Conservation (phyloP, 805 yeast genomes). For the Lachancea quebecensis region DNA sequence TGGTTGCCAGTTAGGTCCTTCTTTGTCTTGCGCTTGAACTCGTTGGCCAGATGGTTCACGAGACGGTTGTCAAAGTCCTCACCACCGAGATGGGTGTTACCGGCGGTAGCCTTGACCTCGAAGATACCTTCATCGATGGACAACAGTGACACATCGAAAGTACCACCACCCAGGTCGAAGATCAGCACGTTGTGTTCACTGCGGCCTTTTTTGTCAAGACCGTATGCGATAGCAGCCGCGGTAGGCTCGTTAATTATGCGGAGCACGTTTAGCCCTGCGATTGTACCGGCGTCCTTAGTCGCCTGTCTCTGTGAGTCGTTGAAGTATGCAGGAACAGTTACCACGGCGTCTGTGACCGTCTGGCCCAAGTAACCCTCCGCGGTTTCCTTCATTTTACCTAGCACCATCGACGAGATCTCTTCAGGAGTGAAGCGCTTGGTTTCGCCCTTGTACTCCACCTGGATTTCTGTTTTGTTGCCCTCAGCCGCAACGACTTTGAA, state of each 20-base stretch:
- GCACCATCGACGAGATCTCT: conserved; percentile 90
- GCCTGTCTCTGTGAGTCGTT: conserved; percentile 98
- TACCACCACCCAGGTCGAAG: conserved; percentile 97
- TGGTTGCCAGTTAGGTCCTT: conserved; percentile 85
- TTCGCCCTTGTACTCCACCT: conserved; percentile 80
- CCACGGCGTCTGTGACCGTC: conserved; percentile 81
- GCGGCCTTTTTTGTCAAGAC: conserved; percentile 70
- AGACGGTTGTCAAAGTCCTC: conserved; percentile 95
- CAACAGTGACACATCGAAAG: conserved; percentile 90
- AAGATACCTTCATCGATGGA: conserved; percentile 94
- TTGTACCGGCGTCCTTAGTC: conserved; percentile 94
- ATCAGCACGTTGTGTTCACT: conserved; percentile 83
- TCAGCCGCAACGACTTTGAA: conserved; percentile 68
- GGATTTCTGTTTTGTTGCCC: conserved; percentile 66
- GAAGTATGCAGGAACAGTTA: conserved; percentile 95
- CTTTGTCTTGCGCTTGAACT: conserved; percentile 94
- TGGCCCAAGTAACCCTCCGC: conserved; percentile 85
- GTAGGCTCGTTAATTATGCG: conserved; percentile 97
- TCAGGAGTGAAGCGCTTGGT: conserved; percentile 85
- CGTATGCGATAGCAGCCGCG: conserved; percentile 96
- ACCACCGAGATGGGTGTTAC: conserved; percentile 85
- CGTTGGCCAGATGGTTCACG: conserved; percentile 82
- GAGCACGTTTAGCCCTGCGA: conserved; percentile 91
- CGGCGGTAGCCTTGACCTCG: conserved; percentile 84
- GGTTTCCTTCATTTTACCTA: conserved; percentile 82